Evolutionary conservation across 371 early-diverging fungal species (phyloP).

Genomic region (Dinochytrium kinnereticum): DNA sequence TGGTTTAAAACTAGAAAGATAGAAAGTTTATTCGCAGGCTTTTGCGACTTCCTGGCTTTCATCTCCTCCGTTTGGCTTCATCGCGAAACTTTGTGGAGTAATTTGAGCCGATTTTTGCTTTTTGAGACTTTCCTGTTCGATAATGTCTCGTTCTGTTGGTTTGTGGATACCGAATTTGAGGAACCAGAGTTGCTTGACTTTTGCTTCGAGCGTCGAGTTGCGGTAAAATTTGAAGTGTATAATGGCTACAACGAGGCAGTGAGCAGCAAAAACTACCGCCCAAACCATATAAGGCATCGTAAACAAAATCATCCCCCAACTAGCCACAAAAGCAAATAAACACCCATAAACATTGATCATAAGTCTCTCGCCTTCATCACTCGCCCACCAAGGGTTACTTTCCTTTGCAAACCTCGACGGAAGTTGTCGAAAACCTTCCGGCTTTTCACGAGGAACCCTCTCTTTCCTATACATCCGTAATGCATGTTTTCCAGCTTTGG

Average conservation of each 20-base stretch:
- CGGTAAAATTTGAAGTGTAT: no score
- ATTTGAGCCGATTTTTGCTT: background rate
- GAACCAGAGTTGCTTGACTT: background rate
- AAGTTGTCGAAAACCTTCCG: slow-evolving; percentile 25
- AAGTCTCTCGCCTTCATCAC: slow-evolving; percentile 5
- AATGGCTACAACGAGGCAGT: no score
- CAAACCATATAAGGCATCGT: background rate
- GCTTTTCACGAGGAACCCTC: slow-evolving; percentile 21
- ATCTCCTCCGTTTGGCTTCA: background rate
- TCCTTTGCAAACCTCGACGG: slow-evolving; percentile 26
- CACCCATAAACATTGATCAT: slow-evolving; percentile 4
- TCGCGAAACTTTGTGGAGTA: background rate
- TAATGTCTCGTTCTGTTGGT: background rate
- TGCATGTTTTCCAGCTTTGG: slow-evolving; percentile 46
- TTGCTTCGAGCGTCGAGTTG: background rate
- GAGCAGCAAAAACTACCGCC: background rate
- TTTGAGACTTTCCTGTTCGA: background rate
- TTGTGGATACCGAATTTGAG: background rate
- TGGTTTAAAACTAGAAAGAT: slow-evolving; percentile 33
- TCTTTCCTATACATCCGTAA: slow-evolving; percentile 47
- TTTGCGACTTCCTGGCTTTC: background rate
- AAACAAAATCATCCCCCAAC: background rate
- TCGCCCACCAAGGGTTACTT: slow-evolving; percentile 51
- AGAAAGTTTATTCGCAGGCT: background rate
- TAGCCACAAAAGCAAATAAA: background rate